Evolutionary conservation across 345 rosid genomes (phyloP).

Genomic region (Pelargonium nanum): DNA sequence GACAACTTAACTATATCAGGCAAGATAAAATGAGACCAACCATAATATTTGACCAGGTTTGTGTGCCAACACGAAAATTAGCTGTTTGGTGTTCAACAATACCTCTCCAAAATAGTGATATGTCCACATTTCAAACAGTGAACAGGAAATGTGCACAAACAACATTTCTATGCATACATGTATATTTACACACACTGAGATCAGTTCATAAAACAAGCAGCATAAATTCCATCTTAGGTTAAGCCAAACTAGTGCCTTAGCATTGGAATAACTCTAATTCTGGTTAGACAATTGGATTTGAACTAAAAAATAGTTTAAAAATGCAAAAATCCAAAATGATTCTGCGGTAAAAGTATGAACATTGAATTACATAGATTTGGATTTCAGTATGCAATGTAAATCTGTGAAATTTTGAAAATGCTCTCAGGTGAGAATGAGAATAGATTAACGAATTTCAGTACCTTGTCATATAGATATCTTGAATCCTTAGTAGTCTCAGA

Average conservation of each 20-base stretch:
- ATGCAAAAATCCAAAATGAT: background rate
- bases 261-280: too few relatives aligned
- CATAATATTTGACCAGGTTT: background rate
- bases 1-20: background rate
- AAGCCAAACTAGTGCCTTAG: background rate
- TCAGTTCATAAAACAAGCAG: background rate
- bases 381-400: too few relatives aligned
- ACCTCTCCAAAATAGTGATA: background rate
- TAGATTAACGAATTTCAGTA: conserved; percentile 8
- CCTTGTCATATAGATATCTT: conserved; percentile 36
- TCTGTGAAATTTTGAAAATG: background rate
- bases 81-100: background rate
- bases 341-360: background rate
- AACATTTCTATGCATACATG: background rate
- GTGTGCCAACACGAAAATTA: background rate
- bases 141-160: background rate
- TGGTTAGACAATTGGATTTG: background rate
- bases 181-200: background rate
- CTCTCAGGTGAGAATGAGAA: background rate
- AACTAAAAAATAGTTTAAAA: too few relatives aligned
- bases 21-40: background rate
- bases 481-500: conserved; percentile 13
- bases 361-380: background rate
- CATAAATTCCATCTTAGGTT: background rate
- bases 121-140: background rate